Evolutionary conservation across 164 flowering plant genomes (phyloP).

Genomic region (Platanus orientalis): DNA sequence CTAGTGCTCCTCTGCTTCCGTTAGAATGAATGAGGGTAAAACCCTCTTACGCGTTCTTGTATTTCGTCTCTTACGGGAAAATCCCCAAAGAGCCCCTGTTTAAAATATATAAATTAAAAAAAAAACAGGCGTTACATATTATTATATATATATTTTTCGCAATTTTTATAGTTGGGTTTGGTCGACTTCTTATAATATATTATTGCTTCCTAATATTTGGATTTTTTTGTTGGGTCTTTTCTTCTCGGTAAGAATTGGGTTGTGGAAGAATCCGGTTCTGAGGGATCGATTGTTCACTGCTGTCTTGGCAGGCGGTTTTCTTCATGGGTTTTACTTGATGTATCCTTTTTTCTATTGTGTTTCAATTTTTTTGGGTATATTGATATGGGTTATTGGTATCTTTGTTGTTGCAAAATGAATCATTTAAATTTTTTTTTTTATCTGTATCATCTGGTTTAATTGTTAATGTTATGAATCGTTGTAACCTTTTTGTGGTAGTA

Average conservation of each 20-base stretch:
- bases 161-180: background rate
- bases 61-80: too few species aligned
- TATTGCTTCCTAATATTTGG: background rate
- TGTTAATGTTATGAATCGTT: background rate
- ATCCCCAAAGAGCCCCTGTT: too few species aligned
- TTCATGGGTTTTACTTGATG: constrained; percentile 87
- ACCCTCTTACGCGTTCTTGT: too few species aligned
- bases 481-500: background rate
- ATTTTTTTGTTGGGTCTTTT: constrained; percentile 1
- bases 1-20: too few species aligned
- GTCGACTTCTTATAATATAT: too few species aligned
- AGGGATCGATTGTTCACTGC: constrained; percentile 84
- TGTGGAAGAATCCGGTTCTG: constrained; percentile 71
- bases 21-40: too few species aligned
- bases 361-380: background rate
- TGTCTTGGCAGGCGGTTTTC: constrained; percentile 84
- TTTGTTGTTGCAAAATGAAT: background rate
- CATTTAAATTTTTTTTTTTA: background rate
- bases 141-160: too few species aligned
- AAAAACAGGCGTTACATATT: too few species aligned
- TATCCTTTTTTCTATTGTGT: constrained; percentile 54
- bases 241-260: constrained; percentile 64
- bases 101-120: background rate
- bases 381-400: background rate
- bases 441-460: background rate